phyloP scores from a whole-genome alignment of 2,329 filamentous ascomycete species.

The Colletotrichum sp. region DNA sequence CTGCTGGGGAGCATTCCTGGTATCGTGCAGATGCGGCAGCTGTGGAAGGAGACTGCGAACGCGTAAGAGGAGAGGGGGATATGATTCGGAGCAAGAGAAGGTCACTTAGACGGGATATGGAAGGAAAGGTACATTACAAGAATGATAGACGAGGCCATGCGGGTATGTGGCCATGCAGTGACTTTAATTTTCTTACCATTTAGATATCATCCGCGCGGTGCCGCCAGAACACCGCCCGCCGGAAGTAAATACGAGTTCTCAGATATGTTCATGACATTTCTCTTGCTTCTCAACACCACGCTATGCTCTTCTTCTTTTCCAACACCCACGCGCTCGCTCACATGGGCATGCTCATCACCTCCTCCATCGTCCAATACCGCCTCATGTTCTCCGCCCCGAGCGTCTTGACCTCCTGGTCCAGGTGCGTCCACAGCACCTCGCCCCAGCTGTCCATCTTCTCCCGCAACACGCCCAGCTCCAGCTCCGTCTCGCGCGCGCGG shows the following conservation, averaged over 20 bases:
- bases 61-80: conserved; percentile 20
- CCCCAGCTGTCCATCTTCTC: conserved; percentile 80
- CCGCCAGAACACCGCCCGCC: neutral
- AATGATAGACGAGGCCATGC: neutral
- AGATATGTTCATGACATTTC: neutral
- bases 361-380: conserved; percentile 77
- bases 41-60: conserved; percentile 44
- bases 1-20: conserved; percentile 50
- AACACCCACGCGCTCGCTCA: conserved; percentile 37
- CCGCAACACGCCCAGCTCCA: conserved; percentile 66
- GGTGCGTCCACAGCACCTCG: conserved; percentile 78
- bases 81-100: neutral
- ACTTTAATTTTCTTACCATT: neutral
- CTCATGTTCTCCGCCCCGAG: conserved; percentile 88
- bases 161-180: neutral
- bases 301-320: neutral
- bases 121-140: neutral
- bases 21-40: conserved; percentile 46
- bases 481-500: conserved; percentile 64
- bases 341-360: conserved; percentile 75
- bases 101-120: neutral
- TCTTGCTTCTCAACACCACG: neutral
- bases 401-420: conserved; percentile 83
- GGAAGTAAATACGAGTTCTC: neutral
- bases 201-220: neutral